Conservation (phyloP, 2,329 filamentous ascomycete species). For the Fulvia fulva region DNA sequence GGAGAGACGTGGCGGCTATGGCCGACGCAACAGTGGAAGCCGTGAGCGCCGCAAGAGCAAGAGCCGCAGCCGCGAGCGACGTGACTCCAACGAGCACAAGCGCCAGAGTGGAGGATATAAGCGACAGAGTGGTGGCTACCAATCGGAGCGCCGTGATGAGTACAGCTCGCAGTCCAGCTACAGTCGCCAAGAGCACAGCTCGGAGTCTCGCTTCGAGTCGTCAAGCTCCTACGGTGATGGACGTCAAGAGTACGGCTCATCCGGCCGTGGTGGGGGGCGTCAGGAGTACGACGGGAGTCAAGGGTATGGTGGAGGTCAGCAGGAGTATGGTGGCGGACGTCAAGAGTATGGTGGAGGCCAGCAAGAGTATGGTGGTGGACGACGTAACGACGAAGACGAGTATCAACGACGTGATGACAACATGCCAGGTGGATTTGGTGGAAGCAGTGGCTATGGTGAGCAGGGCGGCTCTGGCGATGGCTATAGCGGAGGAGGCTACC, state of each 20-base stretch:
- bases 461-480: slow-evolving; percentile 2
- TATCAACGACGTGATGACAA: slow-evolving; percentile 12
- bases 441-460: slow-evolving; percentile 1
- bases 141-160: slow-evolving; percentile 15
- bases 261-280: slow-evolving; percentile 9
- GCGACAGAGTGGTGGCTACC: slow-evolving; percentile 12
- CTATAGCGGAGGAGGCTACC: not conserved
- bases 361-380: slow-evolving; percentile 8
- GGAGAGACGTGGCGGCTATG: slow-evolving; percentile 13
- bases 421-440: slow-evolving; percentile 14
- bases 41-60: not conserved
- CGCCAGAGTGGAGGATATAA: slow-evolving; percentile 9
- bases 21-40: slow-evolving; percentile 7
- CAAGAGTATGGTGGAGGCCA: not conserved
- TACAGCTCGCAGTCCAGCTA: slow-evolving; percentile 16
- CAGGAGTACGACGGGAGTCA: slow-evolving; percentile 18
- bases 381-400: slow-evolving; percentile 10
- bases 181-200: slow-evolving; percentile 23
- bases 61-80: slow-evolving; percentile 16
- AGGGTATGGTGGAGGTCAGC: slow-evolving; percentile 2
- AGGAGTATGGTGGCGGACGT: slow-evolving; percentile 7
- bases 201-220: slow-evolving; percentile 19
- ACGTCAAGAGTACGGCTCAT: slow-evolving; percentile 12
- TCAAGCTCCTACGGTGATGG: slow-evolving; percentile 16
- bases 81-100: slow-evolving; percentile 14